phyloP scores from a whole-genome alignment of 345 rosid genomes.

The Arabidopsis suecica region DNA sequence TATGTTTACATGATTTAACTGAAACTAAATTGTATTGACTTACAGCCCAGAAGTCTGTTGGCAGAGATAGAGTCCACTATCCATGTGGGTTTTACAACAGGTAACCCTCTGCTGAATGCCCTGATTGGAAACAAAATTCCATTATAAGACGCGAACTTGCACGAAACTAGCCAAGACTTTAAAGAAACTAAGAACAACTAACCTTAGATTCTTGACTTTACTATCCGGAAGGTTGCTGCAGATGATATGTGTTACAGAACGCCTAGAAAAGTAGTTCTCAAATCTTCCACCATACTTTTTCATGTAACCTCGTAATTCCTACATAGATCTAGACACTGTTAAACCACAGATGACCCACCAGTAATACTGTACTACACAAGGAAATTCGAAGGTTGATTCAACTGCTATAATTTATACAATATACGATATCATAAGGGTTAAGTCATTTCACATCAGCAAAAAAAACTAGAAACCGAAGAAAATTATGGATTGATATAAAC shows the following conservation, averaged over 20 bases:
- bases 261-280: conserved; percentile 89
- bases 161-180: not conserved
- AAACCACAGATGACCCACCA: not conserved
- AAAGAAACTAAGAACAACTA: conserved; percentile 12
- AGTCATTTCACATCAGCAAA: conserved; percentile 3
- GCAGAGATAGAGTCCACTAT: conserved; percentile 77
- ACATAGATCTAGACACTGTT: conserved; percentile 15
- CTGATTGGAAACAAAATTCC: conserved; percentile 51
- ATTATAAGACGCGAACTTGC: not conserved
- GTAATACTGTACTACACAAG: not conserved
- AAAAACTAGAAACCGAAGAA: not conserved
- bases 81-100: conserved; percentile 95
- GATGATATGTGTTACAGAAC: conserved; percentile 79
- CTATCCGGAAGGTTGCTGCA: conserved; percentile 91
- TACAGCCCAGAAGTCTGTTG: conserved; percentile 79
- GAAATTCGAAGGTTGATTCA: not conserved
- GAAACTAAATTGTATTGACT: conserved; percentile 45
- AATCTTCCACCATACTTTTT: conserved; percentile 73
- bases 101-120: conserved; percentile 89
- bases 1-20: conserved; percentile 16
- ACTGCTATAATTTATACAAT: not conserved
- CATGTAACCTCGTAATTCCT: conserved; percentile 88
- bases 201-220: conserved; percentile 91
- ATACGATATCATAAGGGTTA: not conserved
- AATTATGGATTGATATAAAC: not conserved